These are phyloP conservation scores for Mycena kentingensis DNA, from an alignment of 768 basidiomycete genomes.

Conservation along the genomic window DNA sequence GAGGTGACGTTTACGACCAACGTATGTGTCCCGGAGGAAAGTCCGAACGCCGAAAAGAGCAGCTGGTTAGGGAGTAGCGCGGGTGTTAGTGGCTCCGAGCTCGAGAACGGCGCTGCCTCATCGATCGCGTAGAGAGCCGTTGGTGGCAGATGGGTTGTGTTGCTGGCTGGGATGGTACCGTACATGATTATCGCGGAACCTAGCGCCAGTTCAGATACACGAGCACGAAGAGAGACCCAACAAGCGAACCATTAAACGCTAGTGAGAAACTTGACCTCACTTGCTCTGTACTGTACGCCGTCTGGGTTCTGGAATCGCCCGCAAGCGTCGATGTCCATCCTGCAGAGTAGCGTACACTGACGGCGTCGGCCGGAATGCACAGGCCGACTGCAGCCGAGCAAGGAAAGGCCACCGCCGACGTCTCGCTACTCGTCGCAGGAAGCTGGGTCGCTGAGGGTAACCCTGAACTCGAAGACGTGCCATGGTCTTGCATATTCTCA, in stretches of 20 bases:
- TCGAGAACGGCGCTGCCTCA: slow-evolving; percentile 31
- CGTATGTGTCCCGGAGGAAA: slow-evolving; percentile 34
- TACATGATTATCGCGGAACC: slow-evolving; percentile 50
- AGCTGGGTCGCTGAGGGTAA: too few relatives aligned
- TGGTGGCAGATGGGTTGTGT: slow-evolving; percentile 35
- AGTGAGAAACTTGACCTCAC: slow-evolving; percentile 36
- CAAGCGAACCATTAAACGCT: slow-evolving; percentile 43
- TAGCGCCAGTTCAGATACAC: too few relatives aligned
- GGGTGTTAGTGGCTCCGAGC: slow-evolving; percentile 39
- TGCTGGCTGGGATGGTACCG: slow-evolving; percentile 47
- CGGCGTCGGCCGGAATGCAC: slow-evolving; percentile 37
- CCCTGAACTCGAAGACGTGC: too few relatives aligned
- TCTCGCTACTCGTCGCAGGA: not conserved
- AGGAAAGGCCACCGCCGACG: not conserved
- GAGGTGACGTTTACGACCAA: slow-evolving; percentile 42
- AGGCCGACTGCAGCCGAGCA: slow-evolving; percentile 1
- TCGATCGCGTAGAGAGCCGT: slow-evolving; percentile 45
- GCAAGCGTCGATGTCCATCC: slow-evolving; percentile 40
- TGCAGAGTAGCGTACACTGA: slow-evolving; percentile 37
- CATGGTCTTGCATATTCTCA: too few relatives aligned
- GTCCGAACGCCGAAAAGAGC: slow-evolving; percentile 38
- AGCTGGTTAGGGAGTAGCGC: slow-evolving; percentile 40
- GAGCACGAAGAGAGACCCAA: too few relatives aligned
- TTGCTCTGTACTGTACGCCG: slow-evolving; percentile 38
- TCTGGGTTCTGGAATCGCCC: slow-evolving; percentile 26